Evolutionary conservation across 345 rosid genomes (phyloP).

Genomic region (Rhizophora apiculata): DNA sequence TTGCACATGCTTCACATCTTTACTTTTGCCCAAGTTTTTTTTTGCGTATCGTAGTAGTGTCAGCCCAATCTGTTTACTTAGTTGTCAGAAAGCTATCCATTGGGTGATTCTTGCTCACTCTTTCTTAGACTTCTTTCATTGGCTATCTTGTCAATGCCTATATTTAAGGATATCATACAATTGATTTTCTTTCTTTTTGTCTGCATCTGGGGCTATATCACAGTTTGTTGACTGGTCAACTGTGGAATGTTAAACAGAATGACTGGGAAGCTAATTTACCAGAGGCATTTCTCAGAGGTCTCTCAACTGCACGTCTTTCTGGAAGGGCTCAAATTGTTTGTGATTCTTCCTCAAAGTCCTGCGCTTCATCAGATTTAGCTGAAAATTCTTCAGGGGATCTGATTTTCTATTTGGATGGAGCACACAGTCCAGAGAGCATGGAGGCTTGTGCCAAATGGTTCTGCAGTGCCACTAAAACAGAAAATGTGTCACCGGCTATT

Average conservation of each 20-base stretch:
- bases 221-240: slow-evolving; percentile 11
- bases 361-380: slow-evolving; percentile 24
- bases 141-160: background rate
- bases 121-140: background rate
- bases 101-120: background rate
- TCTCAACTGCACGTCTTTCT: slow-evolving; percentile 64
- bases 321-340: slow-evolving; percentile 82
- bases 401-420: slow-evolving; percentile 90
- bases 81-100: background rate
- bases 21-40: background rate
- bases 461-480: slow-evolving; percentile 49
- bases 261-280: slow-evolving; percentile 45
- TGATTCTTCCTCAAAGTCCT: slow-evolving; percentile 42
- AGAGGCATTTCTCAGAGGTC: slow-evolving; percentile 64
- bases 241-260: slow-evolving; percentile 35
- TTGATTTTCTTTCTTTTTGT: slow-evolving; percentile 1
- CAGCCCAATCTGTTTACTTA: background rate
- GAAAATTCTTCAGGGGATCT: slow-evolving; percentile 52
- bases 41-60: background rate
- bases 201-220: slow-evolving; percentile 3
- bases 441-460: slow-evolving; percentile 91
- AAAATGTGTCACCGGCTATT: slow-evolving; percentile 22
- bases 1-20: background rate
- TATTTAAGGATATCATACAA: background rate
- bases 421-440: slow-evolving; percentile 98